Evolutionary conservation across 2,329 filamentous ascomycete species (phyloP), one percentile per base, ranked within the genome.

Genomic region (Boeremia lycopersici): DNA sequence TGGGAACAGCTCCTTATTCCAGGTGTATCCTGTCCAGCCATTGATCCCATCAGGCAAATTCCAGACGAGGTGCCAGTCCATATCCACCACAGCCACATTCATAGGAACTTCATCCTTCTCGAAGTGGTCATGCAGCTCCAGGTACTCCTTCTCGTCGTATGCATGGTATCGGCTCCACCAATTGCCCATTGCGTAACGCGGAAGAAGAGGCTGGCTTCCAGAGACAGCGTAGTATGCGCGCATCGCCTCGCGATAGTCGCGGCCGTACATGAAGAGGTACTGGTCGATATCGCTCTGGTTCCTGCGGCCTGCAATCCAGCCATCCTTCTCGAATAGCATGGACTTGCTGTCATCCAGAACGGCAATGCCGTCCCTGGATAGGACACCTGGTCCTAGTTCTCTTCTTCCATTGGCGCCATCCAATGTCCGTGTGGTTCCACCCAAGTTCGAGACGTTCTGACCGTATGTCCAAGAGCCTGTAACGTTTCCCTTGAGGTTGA

Each of bases 141-240:
- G 56, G 62, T 87, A 88, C 59, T 85, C 82, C 2, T 81, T 74
- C 26, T 79, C 77, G 0, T 74, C 76, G 63, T 87, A 88, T 2
- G 78, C 78, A 62, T 87, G 81, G 67, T 87, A 88, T 7, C 86
- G 77, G 41, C 81, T 84, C 85, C 85, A 88, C 85, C 86, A 88
- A 59, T 87, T 88, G 0, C 85, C 85, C 33, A 88, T 72, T 0
- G 82, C 78, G 76, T 81, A 87, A 12, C 84, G 76, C 0, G 84
- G 84, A 0, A 87, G 67, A 9, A 80, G 53, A 3, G 84, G 84
- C 59, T 85, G 83, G 17, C 74, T 75, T 2, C 84, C 84, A 2
- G 83, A 85, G 11, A 87, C 69, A 1, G 77, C 74, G 64, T 85
- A 86, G 31, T 84, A 80, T 0, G 80, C 79, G 51, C 78, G 77